phyloP scores from a whole-genome alignment of 2,329 filamentous ascomycete genomes.

The Camillea tinctor region DNA sequence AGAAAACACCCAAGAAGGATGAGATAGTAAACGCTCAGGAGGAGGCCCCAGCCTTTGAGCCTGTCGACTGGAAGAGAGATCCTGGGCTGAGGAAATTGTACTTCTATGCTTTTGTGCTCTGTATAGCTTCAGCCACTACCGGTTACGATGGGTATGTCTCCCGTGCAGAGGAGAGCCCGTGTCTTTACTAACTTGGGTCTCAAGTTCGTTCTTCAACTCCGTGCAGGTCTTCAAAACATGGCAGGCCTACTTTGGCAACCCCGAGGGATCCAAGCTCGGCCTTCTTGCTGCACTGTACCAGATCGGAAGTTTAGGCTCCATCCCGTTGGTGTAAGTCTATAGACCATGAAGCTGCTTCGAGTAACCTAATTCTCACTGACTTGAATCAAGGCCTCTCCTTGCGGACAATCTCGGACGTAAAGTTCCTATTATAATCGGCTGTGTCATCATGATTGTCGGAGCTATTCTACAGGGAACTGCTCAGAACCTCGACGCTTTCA shows the following conservation, averaged over 20 bases:
- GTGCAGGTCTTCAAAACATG: conserved; percentile 45
- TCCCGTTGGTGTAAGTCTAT: conserved; percentile 51
- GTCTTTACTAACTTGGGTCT: conserved; percentile 6
- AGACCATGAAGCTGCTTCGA: neutral
- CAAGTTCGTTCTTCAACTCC: conserved; percentile 44
- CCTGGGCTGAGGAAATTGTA: conserved; percentile 57
- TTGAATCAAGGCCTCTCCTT: conserved; percentile 42
- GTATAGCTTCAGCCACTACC: conserved; percentile 55
- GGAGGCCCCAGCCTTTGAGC: conserved; percentile 50
- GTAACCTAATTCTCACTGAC: conserved; percentile 1
- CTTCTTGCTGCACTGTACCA: conserved; percentile 59
- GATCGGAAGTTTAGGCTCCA: conserved; percentile 55
- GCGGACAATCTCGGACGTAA: conserved; percentile 52
- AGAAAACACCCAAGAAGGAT: conserved; percentile 4
- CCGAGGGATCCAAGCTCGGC: conserved; percentile 44
- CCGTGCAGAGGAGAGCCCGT: neutral
- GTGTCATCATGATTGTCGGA: conserved; percentile 51
- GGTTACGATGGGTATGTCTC: conserved; percentile 52
- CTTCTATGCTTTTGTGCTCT: conserved; percentile 50
- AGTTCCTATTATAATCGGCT: conserved; percentile 48
- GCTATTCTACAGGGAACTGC: conserved; percentile 56
- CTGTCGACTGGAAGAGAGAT: conserved; percentile 52
- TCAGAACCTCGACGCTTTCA: conserved; percentile 44
- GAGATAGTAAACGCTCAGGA: conserved; percentile 37
- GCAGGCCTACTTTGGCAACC: conserved; percentile 48